These are phyloP conservation scores for Aureobasidium vineae DNA, from an alignment of 2,329 filamentous ascomycete genomes.

Conservation along the genomic window DNA sequence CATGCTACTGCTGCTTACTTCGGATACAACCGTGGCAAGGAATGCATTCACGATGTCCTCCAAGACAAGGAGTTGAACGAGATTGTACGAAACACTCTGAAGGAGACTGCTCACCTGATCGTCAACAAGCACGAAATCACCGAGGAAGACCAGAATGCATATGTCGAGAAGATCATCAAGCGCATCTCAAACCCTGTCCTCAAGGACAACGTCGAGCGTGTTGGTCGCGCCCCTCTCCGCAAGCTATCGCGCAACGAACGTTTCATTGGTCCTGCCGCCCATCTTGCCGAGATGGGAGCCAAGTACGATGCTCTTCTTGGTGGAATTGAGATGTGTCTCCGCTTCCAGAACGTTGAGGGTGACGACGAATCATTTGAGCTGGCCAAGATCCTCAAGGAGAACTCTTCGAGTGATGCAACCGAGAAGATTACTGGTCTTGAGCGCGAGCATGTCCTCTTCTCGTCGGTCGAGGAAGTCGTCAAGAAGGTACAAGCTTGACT, in stretches of 20 bases:
- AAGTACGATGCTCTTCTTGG: conserved; percentile 71
- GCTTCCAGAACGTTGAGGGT: conserved; percentile 90
- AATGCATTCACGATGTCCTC: conserved; percentile 85
- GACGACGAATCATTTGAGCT: conserved; percentile 88
- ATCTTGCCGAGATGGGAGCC: conserved; percentile 79
- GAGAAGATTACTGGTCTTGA: conserved; percentile 79
- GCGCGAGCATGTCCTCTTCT: conserved; percentile 71
- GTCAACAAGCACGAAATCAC: conserved; percentile 80
- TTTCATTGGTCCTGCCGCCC: conserved; percentile 86
- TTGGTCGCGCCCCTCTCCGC: conserved; percentile 88
- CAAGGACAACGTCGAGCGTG: conserved; percentile 90
- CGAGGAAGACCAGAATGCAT: conserved; percentile 72
- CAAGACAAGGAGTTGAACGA: conserved; percentile 75
- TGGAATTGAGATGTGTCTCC: conserved; percentile 86
- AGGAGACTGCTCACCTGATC: conserved; percentile 84
- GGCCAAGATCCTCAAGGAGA: conserved; percentile 76
- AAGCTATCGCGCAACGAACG: conserved; percentile 95
- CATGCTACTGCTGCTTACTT: conserved; percentile 97
- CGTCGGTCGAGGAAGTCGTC: conserved; percentile 72
- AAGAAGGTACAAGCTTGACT: conserved; percentile 67
- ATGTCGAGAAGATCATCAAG: conserved; percentile 87
- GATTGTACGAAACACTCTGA: conserved; percentile 74
- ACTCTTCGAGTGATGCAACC: conserved; percentile 71
- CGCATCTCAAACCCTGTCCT: conserved; percentile 93
- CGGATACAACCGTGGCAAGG: conserved; percentile 81